A percentile compares a stretch with the other conserved stretches of the same genome.
Evolutionary conservation across 768 basidiomycete genomes (phyloP).

Genomic region (Mycena floridula): DNA sequence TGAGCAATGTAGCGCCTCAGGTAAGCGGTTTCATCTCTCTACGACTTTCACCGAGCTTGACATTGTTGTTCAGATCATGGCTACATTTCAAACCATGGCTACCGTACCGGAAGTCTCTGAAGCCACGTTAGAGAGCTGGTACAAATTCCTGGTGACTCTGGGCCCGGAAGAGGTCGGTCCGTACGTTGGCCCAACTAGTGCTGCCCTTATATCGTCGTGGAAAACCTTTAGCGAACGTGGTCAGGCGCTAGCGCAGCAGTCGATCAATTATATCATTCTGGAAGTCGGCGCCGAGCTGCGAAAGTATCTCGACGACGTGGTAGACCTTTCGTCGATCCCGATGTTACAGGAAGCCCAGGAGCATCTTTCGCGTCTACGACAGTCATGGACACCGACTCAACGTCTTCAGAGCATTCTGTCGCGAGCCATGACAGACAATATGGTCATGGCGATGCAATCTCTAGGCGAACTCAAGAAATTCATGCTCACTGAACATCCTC

Average conservation of each 20-base stretch:
- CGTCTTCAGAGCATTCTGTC: conserved; percentile 63
- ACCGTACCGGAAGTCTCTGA: conserved; percentile 66
- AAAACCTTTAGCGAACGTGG: conserved; percentile 45
- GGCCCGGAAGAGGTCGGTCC: conserved; percentile 68
- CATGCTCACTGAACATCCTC: conserved; percentile 42
- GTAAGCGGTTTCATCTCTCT: conserved; percentile 33
- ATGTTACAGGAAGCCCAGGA: conserved; percentile 45
- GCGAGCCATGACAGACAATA: conserved; percentile 74
- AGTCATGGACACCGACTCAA: conserved; percentile 43
- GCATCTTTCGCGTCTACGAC: conserved; percentile 39
- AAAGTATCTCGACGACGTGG: conserved; percentile 67
- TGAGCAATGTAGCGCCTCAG: conserved; percentile 81
- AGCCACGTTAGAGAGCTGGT: conserved; percentile 77
- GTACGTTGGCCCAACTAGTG: conserved; percentile 82
- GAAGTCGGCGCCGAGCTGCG: conserved; percentile 51
- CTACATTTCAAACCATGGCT: conserved; percentile 90
- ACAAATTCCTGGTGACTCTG: conserved; percentile 65
- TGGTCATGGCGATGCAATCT: conserved; percentile 67
- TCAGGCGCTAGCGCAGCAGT: conserved; percentile 46
- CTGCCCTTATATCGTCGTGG: conserved; percentile 81
- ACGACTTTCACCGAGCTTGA: not conserved
- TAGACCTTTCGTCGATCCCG: conserved; percentile 67
- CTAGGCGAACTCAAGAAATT: conserved; percentile 70
- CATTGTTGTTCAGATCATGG: conserved; percentile 69
- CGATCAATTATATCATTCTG: conserved; percentile 65